These are phyloP conservation scores for Gamsiella multidivaricata DNA, from an alignment of 192 early-diverging fungal species.

Conservation along the genomic window DNA sequence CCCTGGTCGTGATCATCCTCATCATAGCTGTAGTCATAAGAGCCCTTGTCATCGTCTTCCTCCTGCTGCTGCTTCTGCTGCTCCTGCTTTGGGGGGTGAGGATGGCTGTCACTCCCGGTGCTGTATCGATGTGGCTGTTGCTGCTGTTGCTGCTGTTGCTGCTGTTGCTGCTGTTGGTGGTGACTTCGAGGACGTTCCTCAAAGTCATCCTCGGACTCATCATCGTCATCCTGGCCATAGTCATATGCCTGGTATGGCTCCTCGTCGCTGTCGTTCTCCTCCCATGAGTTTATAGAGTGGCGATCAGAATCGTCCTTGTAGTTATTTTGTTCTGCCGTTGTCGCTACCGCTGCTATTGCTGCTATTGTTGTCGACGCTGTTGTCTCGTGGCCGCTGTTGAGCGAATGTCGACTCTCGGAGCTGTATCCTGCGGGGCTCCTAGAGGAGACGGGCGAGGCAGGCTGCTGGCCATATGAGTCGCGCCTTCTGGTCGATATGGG, in stretches of 20 bases:
- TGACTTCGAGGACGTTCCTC: constrained; percentile 14
- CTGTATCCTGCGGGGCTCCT: not conserved
- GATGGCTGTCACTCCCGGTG: not conserved
- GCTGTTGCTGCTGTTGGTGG: constrained; percentile 7
- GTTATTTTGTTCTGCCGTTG: not conserved
- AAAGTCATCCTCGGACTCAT: constrained; percentile 25
- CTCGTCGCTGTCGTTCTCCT: constrained; percentile 35
- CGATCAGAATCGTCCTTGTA: not conserved
- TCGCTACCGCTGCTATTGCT: not conserved
- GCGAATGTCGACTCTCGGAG: not conserved
- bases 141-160: constrained; percentile 5
- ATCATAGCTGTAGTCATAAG: not conserved
- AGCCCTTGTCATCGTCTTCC: not conserved
- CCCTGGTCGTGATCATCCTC: not conserved
- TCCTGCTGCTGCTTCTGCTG: not conserved
- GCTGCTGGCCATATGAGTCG: constrained; percentile 10
- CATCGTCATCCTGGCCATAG: constrained; percentile 27
- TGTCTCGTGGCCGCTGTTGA: not conserved
- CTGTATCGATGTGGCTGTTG: not conserved
- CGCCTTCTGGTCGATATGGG: constrained; percentile 26
- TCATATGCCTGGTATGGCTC: constrained; percentile 45
- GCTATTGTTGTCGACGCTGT: not conserved
- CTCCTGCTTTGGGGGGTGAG: not conserved
- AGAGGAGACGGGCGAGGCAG: constrained; percentile 4
- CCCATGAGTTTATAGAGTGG: constrained; percentile 32